Evolutionary conservation across 768 basidiomycete genomes (phyloP).

Genomic region (Rhodotorula paludigena): DNA sequence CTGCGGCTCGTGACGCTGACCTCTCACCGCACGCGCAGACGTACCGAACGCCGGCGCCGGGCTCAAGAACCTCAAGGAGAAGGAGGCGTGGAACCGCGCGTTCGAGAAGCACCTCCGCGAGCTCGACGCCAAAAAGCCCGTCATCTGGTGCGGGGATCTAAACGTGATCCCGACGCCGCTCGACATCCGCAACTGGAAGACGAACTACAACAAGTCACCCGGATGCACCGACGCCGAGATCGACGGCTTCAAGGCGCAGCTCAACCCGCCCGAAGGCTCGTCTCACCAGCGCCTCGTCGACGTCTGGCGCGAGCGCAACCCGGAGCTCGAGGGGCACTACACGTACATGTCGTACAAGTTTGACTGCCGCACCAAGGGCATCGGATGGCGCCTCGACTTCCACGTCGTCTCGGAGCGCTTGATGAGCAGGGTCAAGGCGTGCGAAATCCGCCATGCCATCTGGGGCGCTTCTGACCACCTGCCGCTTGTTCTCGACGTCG

Average conservation of each 20-base stretch:
- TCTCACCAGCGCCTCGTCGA: conserved; percentile 59
- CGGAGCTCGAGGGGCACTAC: conserved; percentile 58
- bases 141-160: conserved; percentile 82
- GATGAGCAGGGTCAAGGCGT: conserved; percentile 62
- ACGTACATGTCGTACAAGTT: conserved; percentile 61
- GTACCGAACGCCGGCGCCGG: conserved; percentile 74
- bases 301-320: conserved; percentile 61
- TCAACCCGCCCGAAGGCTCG: conserved; percentile 53
- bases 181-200: conserved; percentile 43
- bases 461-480: conserved; percentile 77
- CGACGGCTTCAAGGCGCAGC: conserved; percentile 63
- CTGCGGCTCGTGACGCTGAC: not conserved
- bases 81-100: conserved; percentile 65
- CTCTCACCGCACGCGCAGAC: conserved; percentile 53
- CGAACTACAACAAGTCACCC: conserved; percentile 80
- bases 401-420: conserved; percentile 62
- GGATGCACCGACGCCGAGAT: conserved; percentile 82
- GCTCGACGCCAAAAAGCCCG: conserved; percentile 71
- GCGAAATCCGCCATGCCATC: conserved; percentile 77
- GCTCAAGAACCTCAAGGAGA: conserved; percentile 52
- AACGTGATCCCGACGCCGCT: conserved; percentile 76
- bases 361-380: conserved; percentile 69
- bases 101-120: conserved; percentile 68
- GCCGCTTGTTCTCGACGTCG: conserved; percentile 72
- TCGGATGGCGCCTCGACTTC: conserved; percentile 76